Evolutionary conservation across 495 filamentous ascomycete species (phyloP).

Genomic region (Penicillium cataractarum): DNA sequence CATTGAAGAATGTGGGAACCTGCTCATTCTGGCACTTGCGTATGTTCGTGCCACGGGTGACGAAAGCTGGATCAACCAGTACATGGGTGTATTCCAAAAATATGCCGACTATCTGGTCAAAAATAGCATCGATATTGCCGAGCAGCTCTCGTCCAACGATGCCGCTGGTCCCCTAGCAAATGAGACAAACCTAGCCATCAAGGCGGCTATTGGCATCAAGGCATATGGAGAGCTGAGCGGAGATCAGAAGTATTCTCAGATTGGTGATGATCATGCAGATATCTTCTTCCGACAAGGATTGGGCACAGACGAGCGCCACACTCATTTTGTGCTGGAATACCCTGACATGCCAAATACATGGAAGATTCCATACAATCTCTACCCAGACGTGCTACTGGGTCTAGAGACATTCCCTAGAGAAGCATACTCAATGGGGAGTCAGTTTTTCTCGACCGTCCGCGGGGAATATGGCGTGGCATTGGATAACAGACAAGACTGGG

Average conservation of each 20-base stretch:
- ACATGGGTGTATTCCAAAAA: constrained; percentile 37
- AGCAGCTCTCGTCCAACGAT: constrained; percentile 61
- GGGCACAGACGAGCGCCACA: constrained; percentile 38
- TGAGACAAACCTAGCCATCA: constrained; percentile 61
- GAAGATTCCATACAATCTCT: constrained; percentile 52
- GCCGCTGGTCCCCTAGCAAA: constrained; percentile 53
- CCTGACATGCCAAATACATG: constrained; percentile 39
- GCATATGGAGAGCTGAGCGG: constrained; percentile 51
- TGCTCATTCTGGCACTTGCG: constrained; percentile 48
- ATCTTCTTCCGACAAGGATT: constrained; percentile 44
- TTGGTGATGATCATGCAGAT: constrained; percentile 43
- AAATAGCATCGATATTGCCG: constrained; percentile 49
- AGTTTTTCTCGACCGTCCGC: constrained; percentile 43
- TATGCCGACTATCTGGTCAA: constrained; percentile 58
- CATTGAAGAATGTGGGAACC: constrained; percentile 51
- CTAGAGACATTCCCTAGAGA: constrained; percentile 43
- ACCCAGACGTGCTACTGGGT: constrained; percentile 48
- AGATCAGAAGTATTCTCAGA: constrained; percentile 40
- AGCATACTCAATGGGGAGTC: constrained; percentile 42
- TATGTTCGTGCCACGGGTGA: constrained; percentile 50
- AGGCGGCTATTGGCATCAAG: constrained; percentile 57
- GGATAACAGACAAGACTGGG: constrained; percentile 48
- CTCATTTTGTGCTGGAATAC: constrained; percentile 52
- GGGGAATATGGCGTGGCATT: constrained; percentile 49
- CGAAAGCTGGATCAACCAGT: constrained; percentile 36